phyloP scores from a whole-genome alignment of 2,329 filamentous ascomycete species.

The Colletotrichum phormii region DNA sequence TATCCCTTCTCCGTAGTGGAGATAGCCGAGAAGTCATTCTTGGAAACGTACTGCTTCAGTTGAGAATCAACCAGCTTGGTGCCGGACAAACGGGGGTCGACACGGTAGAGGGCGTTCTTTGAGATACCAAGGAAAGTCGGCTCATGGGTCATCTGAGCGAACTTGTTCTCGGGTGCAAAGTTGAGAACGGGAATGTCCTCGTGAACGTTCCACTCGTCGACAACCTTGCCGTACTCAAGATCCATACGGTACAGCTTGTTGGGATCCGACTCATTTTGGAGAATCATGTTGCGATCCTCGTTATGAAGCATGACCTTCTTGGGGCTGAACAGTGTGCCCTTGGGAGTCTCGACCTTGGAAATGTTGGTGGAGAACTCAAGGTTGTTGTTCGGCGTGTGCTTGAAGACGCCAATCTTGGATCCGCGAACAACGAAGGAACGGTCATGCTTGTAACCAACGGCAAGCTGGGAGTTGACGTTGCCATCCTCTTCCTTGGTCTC shows the following conservation, averaged over 20 bases:
- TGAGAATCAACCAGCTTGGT: conserved; percentile 94
- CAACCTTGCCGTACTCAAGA: conserved; percentile 95
- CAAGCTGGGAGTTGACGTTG: conserved; percentile 91
- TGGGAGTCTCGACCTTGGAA: conserved; percentile 91
- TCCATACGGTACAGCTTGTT: conserved; percentile 98
- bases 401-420: conserved; percentile 99
- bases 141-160: conserved; percentile 94
- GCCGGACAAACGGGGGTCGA: conserved; percentile 90
- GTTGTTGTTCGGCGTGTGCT: conserved; percentile 91
- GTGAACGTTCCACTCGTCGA: conserved; percentile 98
- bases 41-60: conserved; percentile 94
- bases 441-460: conserved; percentile 97
- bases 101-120: conserved; percentile 89
- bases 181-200: conserved; percentile 94
- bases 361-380: conserved; percentile 98
- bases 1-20: conserved; percentile 97
- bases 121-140: conserved; percentile 96
- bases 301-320: conserved; percentile 98
- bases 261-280: conserved; percentile 85
- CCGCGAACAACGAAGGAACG: conserved; percentile 96
- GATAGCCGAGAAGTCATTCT: conserved; percentile 96
- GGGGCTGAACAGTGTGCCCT: conserved; percentile 88
- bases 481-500: conserved; percentile 76
- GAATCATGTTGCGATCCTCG: conserved; percentile 88
- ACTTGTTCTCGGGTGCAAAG: conserved; percentile 97